These are phyloP conservation scores for Paramyrothecium roridum DNA, from an alignment of 2,329 filamentous ascomycete species.

Conservation along the genomic window DNA sequence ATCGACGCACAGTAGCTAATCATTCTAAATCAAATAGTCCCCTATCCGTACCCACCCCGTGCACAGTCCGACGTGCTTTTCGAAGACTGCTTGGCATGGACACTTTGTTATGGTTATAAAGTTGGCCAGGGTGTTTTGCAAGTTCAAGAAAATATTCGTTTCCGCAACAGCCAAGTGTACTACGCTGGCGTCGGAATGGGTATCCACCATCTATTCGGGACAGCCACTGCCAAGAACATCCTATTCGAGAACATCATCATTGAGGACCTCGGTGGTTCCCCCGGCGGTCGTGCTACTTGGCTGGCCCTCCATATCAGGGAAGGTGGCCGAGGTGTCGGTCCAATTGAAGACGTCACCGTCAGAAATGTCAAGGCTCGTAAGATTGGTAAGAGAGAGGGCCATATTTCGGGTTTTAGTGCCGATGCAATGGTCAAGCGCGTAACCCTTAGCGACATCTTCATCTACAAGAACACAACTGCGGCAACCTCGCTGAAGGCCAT, in stretches of 20 bases:
- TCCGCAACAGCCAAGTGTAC: constrained; percentile 1
- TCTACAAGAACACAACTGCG: constrained; percentile 1
- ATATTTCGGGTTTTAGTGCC: not conserved
- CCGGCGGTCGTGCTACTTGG: not conserved
- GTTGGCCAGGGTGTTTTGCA: constrained; percentile 1
- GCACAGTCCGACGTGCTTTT: constrained; percentile 1
- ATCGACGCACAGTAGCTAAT: no score
- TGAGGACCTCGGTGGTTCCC: not conserved
- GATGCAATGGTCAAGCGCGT: not conserved
- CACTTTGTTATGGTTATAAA: not conserved
- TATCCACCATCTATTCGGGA: constrained; percentile 1
- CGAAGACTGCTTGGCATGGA: constrained; percentile 3
- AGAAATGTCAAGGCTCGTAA: constrained; percentile 1
- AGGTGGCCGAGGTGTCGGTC: constrained; percentile 1
- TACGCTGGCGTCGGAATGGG: not conserved
- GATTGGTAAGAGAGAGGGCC: not conserved
- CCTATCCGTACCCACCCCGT: not conserved
- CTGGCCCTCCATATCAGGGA: not conserved
- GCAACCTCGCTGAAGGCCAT: not conserved
- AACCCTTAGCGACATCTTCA: not conserved
- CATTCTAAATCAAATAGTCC: no score
- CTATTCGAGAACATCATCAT: constrained; percentile 2
- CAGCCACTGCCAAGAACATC: not conserved
- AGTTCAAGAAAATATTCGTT: not conserved
- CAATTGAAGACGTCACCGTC: not conserved